Evolutionary conservation across 805 yeast species (phyloP).

Genomic region (Sugiyamaella lignohabitans): DNA sequence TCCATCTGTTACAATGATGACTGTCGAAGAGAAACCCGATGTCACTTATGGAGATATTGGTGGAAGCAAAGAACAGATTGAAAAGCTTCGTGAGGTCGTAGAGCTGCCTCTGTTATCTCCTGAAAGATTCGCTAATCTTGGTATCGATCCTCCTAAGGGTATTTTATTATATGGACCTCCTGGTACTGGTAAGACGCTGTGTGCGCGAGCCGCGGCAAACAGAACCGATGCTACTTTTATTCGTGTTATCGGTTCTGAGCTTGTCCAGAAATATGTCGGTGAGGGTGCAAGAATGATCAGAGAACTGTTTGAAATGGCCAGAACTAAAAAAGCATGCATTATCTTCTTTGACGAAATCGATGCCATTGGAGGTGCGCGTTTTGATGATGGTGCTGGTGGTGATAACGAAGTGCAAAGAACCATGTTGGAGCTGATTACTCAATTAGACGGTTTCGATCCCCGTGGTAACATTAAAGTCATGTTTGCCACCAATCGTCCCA

Average conservation of each 20-base stretch:
- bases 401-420: conserved; percentile 99
- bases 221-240: conserved; percentile 98
- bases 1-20: conserved; percentile 99
- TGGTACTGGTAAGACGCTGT: conserved; percentile 96
- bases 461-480: conserved; percentile 98
- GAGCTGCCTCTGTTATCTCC: conserved; percentile 91
- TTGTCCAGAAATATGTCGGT: conserved; percentile 97
- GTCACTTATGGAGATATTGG: conserved; percentile 98
- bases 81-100: conserved; percentile 91
- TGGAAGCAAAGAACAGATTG: conserved; percentile 98
- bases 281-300: conserved; percentile 99
- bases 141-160: conserved; percentile 99
- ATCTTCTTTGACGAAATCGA: conserved; percentile 97
- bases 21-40: conserved; percentile 98
- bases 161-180: conserved; percentile 96
- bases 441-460: conserved; percentile 97
- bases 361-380: conserved; percentile 99
- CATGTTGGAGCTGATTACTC: conserved; percentile 96
- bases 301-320: conserved; percentile 97
- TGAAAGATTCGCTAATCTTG: conserved; percentile 92
- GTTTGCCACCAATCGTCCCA: conserved; percentile 99
- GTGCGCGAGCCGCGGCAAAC: conserved; percentile 99
- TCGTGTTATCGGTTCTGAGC: conserved; percentile 95
- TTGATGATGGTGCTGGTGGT: conserved; percentile 99
- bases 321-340: conserved; percentile 96